Evolutionary conservation across 2,329 filamentous ascomycete species (phyloP).

Genomic region (Amphichorda felina): DNA sequence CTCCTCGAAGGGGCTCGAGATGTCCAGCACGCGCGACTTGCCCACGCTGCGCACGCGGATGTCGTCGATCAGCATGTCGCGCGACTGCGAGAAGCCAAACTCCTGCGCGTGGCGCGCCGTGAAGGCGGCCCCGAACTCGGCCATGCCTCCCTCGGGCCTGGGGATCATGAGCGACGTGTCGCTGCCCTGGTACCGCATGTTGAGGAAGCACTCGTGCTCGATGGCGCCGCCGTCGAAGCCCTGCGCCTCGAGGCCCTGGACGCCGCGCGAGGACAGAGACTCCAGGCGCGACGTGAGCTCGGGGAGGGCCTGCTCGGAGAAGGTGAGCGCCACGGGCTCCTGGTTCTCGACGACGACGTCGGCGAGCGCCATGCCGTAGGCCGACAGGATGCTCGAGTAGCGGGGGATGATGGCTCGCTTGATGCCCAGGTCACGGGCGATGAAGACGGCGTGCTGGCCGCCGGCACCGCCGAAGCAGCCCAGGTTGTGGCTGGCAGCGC

Average conservation of each 20-base stretch:
- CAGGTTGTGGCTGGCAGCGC: constrained; percentile 11
- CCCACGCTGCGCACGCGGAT: constrained; percentile 27
- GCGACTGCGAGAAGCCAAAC: constrained; percentile 25
- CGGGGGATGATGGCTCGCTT: constrained; percentile 16
- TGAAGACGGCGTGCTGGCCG: constrained; percentile 16
- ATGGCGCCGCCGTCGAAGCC: constrained; percentile 28
- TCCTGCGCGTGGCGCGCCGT: constrained; percentile 23
- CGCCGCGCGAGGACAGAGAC: constrained; percentile 17
- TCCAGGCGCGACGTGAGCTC: constrained; percentile 11
- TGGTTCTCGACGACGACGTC: constrained; percentile 19
- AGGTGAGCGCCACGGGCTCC: constrained; percentile 14
- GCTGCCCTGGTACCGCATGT: constrained; percentile 30
- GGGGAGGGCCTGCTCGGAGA: constrained; percentile 7
- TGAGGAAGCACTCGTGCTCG: constrained; percentile 28
- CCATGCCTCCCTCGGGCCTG: constrained; percentile 7
- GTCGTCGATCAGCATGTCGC: constrained; percentile 28
- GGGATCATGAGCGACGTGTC: constrained; percentile 30
- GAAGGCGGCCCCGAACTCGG: constrained; percentile 20
- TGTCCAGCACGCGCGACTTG: constrained; percentile 11
- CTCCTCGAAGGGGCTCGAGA: constrained; percentile 12
- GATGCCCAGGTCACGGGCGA: constrained; percentile 18
- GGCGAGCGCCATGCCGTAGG: constrained; percentile 20
- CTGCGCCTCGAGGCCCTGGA: constrained; percentile 13
- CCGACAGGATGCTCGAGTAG: constrained; percentile 20
- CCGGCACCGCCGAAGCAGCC: constrained; percentile 13